Base-by-base conservation (phyloP, 2,329 filamentous ascomycete genomes). In the Fusarium armeniacum region DNA sequence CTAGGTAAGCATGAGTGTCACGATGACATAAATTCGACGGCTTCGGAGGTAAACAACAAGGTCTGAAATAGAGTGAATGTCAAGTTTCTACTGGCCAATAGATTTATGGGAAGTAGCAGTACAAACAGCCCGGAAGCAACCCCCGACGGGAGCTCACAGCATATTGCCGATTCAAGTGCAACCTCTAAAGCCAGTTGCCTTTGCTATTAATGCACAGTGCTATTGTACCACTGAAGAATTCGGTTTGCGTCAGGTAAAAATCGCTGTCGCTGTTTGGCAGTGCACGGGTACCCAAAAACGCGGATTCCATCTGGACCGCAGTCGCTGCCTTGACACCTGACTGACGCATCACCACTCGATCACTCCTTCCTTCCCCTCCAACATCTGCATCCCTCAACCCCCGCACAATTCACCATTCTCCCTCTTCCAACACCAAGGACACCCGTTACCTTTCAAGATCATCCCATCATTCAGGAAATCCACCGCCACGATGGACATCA, bases 401-500 rank as follows among this genome's bases (percentile, higher is more conserved):
- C 18, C 18, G 6, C 12, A 40, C 4, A 24, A 3, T 50, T 1
- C 22, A 36, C 1, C 22, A n/a, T 36, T 47, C 5, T 16, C 6
- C 6, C n/a, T 11, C 30, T 5, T 24, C 4, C 2, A 46, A 18
- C 24, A 28, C 2, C 2, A 3, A 11, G 16, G 3, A 12, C 9
- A 8, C 0, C 9, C 16, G 18, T 46, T 18, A 6, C 2, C 8
- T 20, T 13, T 5, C 7, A 2, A 13, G 10, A 22, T 7, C 2
- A 15, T 6, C 16, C 4, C 11, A 26, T 16, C 2, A 10, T 24
- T 18, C 28, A 16, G 1, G 3, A 26, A 1, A 5, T 15, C 7
- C 32, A 18, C 15, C 20, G 7, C n/a, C 20, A 53, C 43, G 7
- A 70, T 44, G 62, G 49, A 69, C 9, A 30, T 43, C 45, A n/a